A percentile compares a stretch with the other conserved stretches of the same genome.
phyloP scores from a whole-genome alignment of 495 filamentous ascomycete genomes.

The Opeltia flavorubescens region DNA sequence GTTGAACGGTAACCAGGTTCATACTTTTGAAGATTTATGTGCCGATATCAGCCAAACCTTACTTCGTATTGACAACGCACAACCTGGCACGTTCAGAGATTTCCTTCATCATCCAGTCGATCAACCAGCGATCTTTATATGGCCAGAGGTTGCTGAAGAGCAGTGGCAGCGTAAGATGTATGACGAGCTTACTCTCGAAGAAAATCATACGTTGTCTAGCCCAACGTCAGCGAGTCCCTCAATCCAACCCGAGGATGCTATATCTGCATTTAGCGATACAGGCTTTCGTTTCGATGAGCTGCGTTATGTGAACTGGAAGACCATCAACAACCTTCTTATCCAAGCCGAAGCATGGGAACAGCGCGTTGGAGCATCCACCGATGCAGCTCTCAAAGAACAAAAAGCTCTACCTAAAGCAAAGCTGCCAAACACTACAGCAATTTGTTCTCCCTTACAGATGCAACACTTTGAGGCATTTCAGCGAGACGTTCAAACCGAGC shows the following conservation, averaged over 20 bases:
- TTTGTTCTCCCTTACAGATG: not conserved
- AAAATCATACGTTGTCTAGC: not conserved
- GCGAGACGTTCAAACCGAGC: not conserved
- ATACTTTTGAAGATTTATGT: not conserved
- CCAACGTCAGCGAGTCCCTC: too few species aligned
- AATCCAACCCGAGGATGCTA: not conserved
- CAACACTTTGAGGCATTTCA: not conserved
- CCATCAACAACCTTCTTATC: slow-evolving; percentile 16
- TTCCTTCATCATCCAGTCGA: not conserved
- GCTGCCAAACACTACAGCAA: not conserved
- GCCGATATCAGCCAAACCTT: not conserved
- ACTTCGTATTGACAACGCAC: not conserved
- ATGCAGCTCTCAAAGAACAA: not conserved
- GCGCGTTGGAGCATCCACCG: not conserved
- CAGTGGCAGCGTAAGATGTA: not conserved
- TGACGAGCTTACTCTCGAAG: slow-evolving; percentile 2
- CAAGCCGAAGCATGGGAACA: slow-evolving; percentile 9
- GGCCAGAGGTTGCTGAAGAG: not conserved
- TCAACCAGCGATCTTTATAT: not conserved
- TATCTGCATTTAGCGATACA: not conserved
- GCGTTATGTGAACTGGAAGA: slow-evolving; percentile 20
- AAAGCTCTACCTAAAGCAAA: not conserved
- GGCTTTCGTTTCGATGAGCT: slow-evolving; percentile 16
- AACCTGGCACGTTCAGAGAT: not conserved
- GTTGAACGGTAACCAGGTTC: not conserved